Percentiles rank a stretch among this genome's conserved stretches.
Conservation (phyloP, 129 eudicot genomes). For the Chrysanthemum makinoi region DNA sequence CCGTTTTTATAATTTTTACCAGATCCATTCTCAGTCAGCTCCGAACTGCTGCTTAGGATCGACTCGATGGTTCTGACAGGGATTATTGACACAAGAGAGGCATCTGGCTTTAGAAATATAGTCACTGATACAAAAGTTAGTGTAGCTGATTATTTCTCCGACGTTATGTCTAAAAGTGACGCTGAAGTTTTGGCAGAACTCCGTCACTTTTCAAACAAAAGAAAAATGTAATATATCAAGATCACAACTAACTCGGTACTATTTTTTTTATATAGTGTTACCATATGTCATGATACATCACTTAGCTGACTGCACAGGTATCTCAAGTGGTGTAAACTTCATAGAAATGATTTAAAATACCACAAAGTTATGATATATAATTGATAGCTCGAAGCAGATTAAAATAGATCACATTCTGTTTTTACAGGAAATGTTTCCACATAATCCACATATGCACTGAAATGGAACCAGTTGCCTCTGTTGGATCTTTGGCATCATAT, state of each 20-base stretch:
- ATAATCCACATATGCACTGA: constrained; percentile 69
- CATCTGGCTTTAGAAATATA: constrained; percentile 52
- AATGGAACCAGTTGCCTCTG: constrained; percentile 71
- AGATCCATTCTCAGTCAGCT: constrained; percentile 44
- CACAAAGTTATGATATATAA: too few relatives aligned
- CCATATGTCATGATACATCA: too few relatives aligned
- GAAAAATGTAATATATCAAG: constrained; percentile 35
- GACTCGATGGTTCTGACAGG: constrained; percentile 71
- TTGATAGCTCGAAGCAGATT: too few relatives aligned
- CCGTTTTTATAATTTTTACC: neutral
- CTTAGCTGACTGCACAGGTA: too few relatives aligned
- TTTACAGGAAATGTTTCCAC: constrained; percentile 55
- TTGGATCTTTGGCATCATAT: constrained; percentile 69
- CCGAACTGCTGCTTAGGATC: constrained; percentile 62
- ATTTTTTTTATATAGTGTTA: too few relatives aligned
- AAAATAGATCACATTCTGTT: too few relatives aligned
- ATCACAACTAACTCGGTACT: neutral
- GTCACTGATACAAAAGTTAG: constrained; percentile 36
- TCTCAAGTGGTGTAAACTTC: too few relatives aligned
- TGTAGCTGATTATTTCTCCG: constrained; percentile 40
- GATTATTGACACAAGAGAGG: constrained; percentile 47
- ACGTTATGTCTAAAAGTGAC: constrained; percentile 41
- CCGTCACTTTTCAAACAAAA: constrained; percentile 40
- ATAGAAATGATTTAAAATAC: too few relatives aligned
- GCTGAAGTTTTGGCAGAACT: constrained; percentile 56